Evolutionary conservation across 2,329 filamentous ascomycete species (phyloP).

Genomic region (Diplocarpon rosae): DNA sequence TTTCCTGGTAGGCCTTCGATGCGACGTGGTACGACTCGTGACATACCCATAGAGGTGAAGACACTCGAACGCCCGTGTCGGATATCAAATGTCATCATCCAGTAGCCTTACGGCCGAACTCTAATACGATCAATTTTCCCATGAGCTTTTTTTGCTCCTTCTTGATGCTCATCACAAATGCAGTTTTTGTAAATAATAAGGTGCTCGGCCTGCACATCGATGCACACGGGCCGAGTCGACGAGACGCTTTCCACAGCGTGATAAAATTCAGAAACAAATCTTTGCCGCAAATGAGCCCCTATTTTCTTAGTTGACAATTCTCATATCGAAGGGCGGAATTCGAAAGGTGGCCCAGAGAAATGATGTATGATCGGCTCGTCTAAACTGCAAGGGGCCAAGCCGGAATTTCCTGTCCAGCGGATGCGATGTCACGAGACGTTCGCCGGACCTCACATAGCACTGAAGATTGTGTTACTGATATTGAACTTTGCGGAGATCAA

Average conservation of each 20-base stretch:
- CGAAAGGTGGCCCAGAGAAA: slow-evolving; percentile 1
- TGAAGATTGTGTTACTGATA: too few species aligned
- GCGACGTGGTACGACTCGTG: slow-evolving; percentile 1
- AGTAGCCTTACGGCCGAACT: slow-evolving; percentile 1
- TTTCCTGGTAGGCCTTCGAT: slow-evolving; percentile 1
- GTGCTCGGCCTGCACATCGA: background rate
- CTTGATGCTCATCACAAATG: background rate
- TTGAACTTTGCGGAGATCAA: too few species aligned
- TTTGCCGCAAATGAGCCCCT: slow-evolving; percentile 1
- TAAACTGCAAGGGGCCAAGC: too few species aligned
- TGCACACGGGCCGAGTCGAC: background rate
- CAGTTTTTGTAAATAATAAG: background rate
- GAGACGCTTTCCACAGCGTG: slow-evolving; percentile 1
- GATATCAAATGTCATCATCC: slow-evolving; percentile 3
- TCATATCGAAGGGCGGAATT: slow-evolving; percentile 1
- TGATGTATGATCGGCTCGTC: too few species aligned
- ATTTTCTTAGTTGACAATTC: background rate
- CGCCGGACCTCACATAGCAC: too few species aligned
- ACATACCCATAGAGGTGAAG: background rate
- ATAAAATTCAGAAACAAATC: slow-evolving; percentile 1
- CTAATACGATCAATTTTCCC: slow-evolving; percentile 1
- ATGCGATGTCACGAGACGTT: too few species aligned
- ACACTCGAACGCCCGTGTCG: background rate
- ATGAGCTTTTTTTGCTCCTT: background rate
- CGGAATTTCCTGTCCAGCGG: too few species aligned